phyloP scores from a whole-genome alignment of 352 stramenopile genomes.

The Achlya hypogyna region DNA sequence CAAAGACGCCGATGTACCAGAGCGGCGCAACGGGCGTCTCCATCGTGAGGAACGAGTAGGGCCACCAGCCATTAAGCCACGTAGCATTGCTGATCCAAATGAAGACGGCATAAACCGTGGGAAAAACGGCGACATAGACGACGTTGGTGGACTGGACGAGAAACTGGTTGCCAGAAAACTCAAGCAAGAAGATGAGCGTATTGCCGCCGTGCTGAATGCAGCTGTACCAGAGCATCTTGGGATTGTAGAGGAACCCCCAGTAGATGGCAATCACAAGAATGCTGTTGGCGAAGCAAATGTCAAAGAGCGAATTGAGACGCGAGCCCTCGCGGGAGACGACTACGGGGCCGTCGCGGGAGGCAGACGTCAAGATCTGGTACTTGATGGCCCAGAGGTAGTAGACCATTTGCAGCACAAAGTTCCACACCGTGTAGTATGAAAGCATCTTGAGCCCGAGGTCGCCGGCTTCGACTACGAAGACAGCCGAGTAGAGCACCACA shows the following conservation, averaged over 20 bases:
- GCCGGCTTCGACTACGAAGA: not conserved
- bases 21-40: constrained; percentile 1
- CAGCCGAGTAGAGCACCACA: not conserved
- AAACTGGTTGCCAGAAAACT: constrained; percentile 3
- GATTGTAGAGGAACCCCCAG: constrained; percentile 9
- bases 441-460: not conserved
- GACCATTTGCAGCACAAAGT: constrained; percentile 15
- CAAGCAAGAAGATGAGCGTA: constrained; percentile 3
- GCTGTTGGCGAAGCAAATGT: constrained; percentile 1
- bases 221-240: not conserved
- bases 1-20: constrained; percentile 8
- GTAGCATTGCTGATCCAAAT: constrained; percentile 10
- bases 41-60: constrained; percentile 8
- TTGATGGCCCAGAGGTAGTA: not conserved
- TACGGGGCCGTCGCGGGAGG: not conserved
- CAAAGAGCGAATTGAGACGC: constrained; percentile 9
- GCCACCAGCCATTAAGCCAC: constrained; percentile 6
- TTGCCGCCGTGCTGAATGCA: constrained; percentile 12
- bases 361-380: not conserved
- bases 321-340: not conserved
- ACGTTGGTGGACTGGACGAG: constrained; percentile 8
- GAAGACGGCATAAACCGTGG: constrained; percentile 5
- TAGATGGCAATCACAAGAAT: constrained; percentile 2
- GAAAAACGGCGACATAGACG: constrained; percentile 1
- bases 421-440: constrained; percentile 19